Base-by-base conservation (phyloP, 106 monocot species). In the Triglochin maritima region DNA sequence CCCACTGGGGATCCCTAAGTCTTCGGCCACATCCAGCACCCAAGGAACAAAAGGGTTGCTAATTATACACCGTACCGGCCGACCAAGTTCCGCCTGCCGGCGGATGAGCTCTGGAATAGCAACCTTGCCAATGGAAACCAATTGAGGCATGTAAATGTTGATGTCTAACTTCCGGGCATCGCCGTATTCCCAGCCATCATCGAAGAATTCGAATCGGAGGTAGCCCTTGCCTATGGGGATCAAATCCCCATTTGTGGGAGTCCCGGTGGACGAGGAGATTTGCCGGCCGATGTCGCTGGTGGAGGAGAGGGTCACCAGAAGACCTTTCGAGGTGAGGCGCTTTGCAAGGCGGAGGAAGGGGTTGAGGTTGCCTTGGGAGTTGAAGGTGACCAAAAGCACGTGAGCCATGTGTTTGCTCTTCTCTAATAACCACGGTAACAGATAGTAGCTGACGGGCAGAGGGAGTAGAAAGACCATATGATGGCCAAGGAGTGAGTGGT, bases 21-120 rank as follows among this genome's bases (percentile, higher is more conserved):
- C 86, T 4, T 42, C 41, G 13, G 84, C 83, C 6, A 84, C 81
- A 56, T 86, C 90, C 47, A 84, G 49, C 3, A 50, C 78, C 90
- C 86, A 86, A 0, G 90, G 86, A 2, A 86, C n/a, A 57, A 90
- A 90, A 10, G 83, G 86, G 62, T 81, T 86, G 74, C 68, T 76
- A 57, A 90, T 50, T 56, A 86, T 56, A 71, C 68, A 83, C 4
- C 74, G 59, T 11, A 89, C 71, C 3, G 86, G 86, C 6, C 67
- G 67, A 54, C 85, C 89, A 6, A 14, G 44, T 9, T 42, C 71
- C 13, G 79, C 68, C 44, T 84, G 81, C 6, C 69, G 56, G 12
- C 68, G 55, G 47, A 86, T 65, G 56, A 90, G 81, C 42, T 65
- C 53, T 14, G 66, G 7, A 2, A 90, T 44, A 46, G 73, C 72